Conservation (phyloP, 2,329 filamentous ascomycete species). For the Botrytis tulipae region DNA sequence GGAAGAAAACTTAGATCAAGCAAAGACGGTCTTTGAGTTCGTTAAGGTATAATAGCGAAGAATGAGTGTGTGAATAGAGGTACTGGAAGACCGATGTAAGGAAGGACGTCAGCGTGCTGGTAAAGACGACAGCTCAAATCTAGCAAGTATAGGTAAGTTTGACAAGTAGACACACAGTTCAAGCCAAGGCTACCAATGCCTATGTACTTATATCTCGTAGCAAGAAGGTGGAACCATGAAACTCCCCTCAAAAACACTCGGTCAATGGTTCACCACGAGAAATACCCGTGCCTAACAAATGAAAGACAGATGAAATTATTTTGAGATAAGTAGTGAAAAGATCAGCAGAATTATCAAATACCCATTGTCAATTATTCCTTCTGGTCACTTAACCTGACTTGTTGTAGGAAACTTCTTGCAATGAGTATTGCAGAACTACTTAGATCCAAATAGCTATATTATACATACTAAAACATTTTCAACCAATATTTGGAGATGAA, state of each 20-base stretch:
- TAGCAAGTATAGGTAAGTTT: background rate
- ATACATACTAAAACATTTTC: background rate
- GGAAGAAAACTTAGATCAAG: background rate
- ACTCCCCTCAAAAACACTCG: background rate
- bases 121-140: background rate
- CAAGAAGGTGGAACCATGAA: background rate
- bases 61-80: background rate
- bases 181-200: background rate
- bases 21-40: background rate
- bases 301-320: constrained; percentile 10
- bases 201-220: constrained; percentile 9
- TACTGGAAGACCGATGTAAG: background rate
- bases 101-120: constrained; percentile 2
- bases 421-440: background rate
- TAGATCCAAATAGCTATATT: background rate
- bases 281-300: constrained; percentile 3
- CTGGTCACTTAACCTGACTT: background rate
- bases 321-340: background rate
- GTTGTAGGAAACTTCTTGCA: background rate
- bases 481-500: background rate
- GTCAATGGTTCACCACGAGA: background rate
- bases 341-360: background rate
- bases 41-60: background rate
- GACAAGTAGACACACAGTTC: background rate
- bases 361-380: background rate